These are phyloP conservation scores for Yamadazyma nakazawae DNA, from an alignment of 805 yeast genomes.

Conservation along the genomic window DNA sequence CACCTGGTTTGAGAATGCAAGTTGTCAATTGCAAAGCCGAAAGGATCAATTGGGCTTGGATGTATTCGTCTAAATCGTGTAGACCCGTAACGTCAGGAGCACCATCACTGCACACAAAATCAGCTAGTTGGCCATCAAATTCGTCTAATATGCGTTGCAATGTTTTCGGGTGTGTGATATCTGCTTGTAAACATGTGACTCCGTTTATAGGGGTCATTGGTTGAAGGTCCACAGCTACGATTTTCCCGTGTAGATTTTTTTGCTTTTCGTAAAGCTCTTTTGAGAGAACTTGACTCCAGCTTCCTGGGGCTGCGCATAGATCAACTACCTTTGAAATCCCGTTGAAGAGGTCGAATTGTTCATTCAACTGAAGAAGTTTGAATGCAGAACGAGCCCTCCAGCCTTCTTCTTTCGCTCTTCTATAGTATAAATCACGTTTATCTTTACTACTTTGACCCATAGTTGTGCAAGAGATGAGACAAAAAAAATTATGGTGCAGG, in stretches of 20 bases:
- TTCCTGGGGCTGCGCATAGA: constrained; percentile 94
- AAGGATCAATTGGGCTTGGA: constrained; percentile 89
- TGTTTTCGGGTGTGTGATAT: constrained; percentile 94
- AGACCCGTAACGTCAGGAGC: constrained; percentile 99
- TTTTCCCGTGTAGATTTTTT: constrained; percentile 51
- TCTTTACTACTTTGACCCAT: constrained; percentile 97
- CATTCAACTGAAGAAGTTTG: constrained; percentile 85
- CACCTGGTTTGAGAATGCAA: constrained; percentile 83
- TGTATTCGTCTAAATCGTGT: constrained; percentile 94
- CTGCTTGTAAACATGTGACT: constrained; percentile 90
- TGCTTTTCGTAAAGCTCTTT: constrained; percentile 53
- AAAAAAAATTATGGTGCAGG: background rate
- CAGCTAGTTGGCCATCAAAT: constrained; percentile 92
- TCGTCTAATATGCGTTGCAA: constrained; percentile 67
- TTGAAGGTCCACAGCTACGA: constrained; percentile 93
- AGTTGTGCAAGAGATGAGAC: constrained; percentile 3
- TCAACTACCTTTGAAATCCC: constrained; percentile 85
- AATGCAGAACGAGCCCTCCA: constrained; percentile 97
- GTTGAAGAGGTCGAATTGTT: constrained; percentile 78
- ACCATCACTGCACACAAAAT: constrained; percentile 94
- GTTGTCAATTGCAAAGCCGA: constrained; percentile 92
- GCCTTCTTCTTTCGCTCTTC: constrained; percentile 97
- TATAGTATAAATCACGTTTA: constrained; percentile 84
- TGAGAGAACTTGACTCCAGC: constrained; percentile 95
- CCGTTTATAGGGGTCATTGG: constrained; percentile 97